phyloP scores from a whole-genome alignment of 2,329 filamentous ascomycete species.

The Metarhizium guizhouense region DNA sequence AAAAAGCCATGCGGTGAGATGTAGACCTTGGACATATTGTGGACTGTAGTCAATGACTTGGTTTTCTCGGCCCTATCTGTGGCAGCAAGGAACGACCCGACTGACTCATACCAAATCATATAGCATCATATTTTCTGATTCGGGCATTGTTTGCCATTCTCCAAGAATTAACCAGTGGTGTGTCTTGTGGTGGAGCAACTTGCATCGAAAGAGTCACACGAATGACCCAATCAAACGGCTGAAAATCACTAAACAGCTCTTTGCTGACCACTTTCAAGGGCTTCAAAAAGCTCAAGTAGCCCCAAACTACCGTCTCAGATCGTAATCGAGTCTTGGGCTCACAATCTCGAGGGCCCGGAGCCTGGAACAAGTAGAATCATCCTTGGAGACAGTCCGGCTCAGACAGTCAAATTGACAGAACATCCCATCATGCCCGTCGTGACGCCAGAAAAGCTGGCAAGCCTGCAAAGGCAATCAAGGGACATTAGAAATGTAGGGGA shows the following conservation, averaged over 20 bases:
- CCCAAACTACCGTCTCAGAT: background rate
- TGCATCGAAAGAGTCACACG: constrained; percentile 6
- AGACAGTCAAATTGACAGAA: background rate
- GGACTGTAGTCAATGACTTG: background rate
- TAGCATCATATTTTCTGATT: background rate
- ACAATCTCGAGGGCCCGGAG: background rate
- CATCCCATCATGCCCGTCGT: constrained; percentile 74
- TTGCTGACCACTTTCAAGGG: background rate
- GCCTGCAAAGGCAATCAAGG: constrained; percentile 77
- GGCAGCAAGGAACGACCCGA: background rate
- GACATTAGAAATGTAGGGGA: constrained; percentile 81
- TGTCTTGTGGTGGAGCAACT: constrained; percentile 4
- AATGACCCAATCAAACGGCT: constrained; percentile 7
- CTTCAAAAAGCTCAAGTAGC: background rate
- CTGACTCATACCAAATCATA: constrained; percentile 5
- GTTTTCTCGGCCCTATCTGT: background rate
- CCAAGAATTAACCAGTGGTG: constrained; percentile 1
- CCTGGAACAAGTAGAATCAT: background rate
- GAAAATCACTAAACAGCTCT: background rate
- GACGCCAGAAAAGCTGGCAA: constrained; percentile 78
- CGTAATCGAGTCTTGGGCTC: background rate
- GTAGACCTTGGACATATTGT: too few relatives aligned
- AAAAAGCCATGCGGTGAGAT: background rate
- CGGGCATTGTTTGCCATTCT: background rate
- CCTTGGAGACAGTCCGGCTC: background rate